These are phyloP conservation scores for Pseudoturritis turrita DNA, from an alignment of 345 rosid genomes.

Conservation along the genomic window DNA sequence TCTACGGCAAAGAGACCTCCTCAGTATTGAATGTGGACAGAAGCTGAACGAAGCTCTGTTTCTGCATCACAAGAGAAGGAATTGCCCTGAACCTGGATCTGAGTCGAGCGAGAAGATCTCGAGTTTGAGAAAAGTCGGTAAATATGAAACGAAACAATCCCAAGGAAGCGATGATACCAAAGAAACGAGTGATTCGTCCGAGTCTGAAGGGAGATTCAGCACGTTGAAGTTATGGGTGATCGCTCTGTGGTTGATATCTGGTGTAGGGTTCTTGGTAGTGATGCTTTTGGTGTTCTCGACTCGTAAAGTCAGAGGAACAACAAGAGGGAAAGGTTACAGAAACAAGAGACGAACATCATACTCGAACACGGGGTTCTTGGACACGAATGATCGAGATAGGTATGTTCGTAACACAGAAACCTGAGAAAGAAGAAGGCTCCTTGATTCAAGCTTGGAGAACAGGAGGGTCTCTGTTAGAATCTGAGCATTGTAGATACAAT, in stretches of 20 bases:
- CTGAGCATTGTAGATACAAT: slow-evolving; percentile 21
- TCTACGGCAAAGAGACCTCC: slow-evolving; percentile 60
- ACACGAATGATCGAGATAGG: slow-evolving; percentile 46
- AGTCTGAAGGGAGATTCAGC: slow-evolving; percentile 48
- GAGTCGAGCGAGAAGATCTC: slow-evolving; percentile 12
- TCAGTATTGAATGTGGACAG: slow-evolving; percentile 88
- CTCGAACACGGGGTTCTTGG: slow-evolving; percentile 35
- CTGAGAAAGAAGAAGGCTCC: slow-evolving; percentile 24
- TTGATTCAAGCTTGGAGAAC: neutral
- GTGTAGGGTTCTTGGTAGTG: slow-evolving; percentile 65
- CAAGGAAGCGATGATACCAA: slow-evolving; percentile 29
- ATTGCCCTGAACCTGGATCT: slow-evolving; percentile 52
- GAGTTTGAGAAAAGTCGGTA: slow-evolving; percentile 22
- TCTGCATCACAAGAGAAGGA: slow-evolving; percentile 71
- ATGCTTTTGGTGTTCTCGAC: slow-evolving; percentile 52
- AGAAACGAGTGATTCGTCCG: slow-evolving; percentile 31
- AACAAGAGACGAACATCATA: slow-evolving; percentile 56
- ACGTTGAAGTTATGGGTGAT: slow-evolving; percentile 73
- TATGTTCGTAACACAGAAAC: slow-evolving; percentile 39
- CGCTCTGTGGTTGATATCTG: slow-evolving; percentile 62
- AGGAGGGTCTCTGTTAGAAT: neutral
- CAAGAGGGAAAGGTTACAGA: slow-evolving; percentile 55
- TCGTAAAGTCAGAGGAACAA: slow-evolving; percentile 47
- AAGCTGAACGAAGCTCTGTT: slow-evolving; percentile 71
- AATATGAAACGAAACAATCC: slow-evolving; percentile 5